Evolutionary conservation across 2,329 filamentous ascomycete genomes (phyloP), one percentile per base, ranked within the genome.

Genomic region (Thermomyces lanuginosus): DNA sequence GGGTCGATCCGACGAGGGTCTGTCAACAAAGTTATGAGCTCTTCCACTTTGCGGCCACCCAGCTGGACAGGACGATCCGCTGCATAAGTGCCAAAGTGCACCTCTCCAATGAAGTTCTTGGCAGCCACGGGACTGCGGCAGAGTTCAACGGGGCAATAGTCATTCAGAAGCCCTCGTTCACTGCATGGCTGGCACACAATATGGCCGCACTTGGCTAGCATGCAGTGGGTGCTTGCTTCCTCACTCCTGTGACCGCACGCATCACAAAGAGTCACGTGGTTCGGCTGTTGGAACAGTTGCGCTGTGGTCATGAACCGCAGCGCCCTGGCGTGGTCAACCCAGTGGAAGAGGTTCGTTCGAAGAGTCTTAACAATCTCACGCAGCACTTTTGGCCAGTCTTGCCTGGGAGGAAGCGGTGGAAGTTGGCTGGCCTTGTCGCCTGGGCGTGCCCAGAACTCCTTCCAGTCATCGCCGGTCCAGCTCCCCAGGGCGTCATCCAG

Each of bases 151-250:
- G 41, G 37, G 31, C 63, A 67, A 24, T 47, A 44, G 21, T 53
- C 47, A 12, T 34, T 34, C 10, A 24, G 20, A 8, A 35, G 24
- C 4, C 38, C 38, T 9, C 28, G 9, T 4, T 30, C 30, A 10
- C 52, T 38, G 28, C 63, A 67, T 1, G 28, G 22, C 11, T 43
- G 35, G 39, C 66, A 70, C n/a, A 63, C 37, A 1, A 52, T 33
- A 37, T 72, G 67, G 0, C 66, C 66, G 34, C 66, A 71, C 4
- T 48, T 47, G 1, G 54, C 52, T 6, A 66, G 50, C 4, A 69
- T 40, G 9, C 42, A 48, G 7, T 58, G 34, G 4, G 48, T 34
- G 4, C 42, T 39, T 21, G 49, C 39, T n/a, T 36, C 38, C 4
- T 46, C 25, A 5, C 34, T 32, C n/a, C 29, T 32, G 3, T 31